Evolutionary conservation across 2,329 filamentous ascomycete genomes (phyloP), one percentile per base, ranked within the genome.

Genomic region (Phoma sp.): DNA sequence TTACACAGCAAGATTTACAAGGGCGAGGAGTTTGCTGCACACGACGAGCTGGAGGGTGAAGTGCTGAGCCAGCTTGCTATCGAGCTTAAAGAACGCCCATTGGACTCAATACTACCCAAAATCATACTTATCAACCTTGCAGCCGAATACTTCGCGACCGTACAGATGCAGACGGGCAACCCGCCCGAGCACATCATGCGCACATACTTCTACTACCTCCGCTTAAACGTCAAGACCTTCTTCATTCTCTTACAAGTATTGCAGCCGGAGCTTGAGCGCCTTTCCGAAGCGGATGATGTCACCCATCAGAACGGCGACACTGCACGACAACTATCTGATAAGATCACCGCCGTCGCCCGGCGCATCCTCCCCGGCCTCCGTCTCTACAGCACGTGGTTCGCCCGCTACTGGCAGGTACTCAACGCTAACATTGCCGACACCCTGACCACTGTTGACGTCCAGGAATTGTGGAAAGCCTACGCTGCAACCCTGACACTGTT

Each of bases 61-160:
- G 89, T 98, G 10, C 80, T 96, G 56, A 87, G 89, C 64, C 89
- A 92, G 44, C 78, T 96, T 33, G 83, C 87, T 42, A 83, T 89
- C 61, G 85, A 90, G 27, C 79, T 95, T 25, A 91, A 89, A 69
- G 85, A 87, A 57, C 82, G 86, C 8, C 82, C 84, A 1, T 80
- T 89, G 43, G 84, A 87, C 39, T 81, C 82, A 10, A 82, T 85
- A 10, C 73, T 97, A 25, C 83, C 90, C 58, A 95, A 92, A 70
- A 89, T 97, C 74, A 84, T 90, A 5, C 79, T 97, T 39, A 86
- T 93, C 62, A 98, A 96, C 66, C 89, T 98, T 58, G 87, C 91
- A 5, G 91, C 93, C 6, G 91, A 95, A 71, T 84, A 88, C 60
- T 83, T 90, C 68, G 88, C 91, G 38, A 81, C 80, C 27, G 77